phyloP scores from a whole-genome alignment of 139 green algal species.

The Coelastrella sp. region DNA sequence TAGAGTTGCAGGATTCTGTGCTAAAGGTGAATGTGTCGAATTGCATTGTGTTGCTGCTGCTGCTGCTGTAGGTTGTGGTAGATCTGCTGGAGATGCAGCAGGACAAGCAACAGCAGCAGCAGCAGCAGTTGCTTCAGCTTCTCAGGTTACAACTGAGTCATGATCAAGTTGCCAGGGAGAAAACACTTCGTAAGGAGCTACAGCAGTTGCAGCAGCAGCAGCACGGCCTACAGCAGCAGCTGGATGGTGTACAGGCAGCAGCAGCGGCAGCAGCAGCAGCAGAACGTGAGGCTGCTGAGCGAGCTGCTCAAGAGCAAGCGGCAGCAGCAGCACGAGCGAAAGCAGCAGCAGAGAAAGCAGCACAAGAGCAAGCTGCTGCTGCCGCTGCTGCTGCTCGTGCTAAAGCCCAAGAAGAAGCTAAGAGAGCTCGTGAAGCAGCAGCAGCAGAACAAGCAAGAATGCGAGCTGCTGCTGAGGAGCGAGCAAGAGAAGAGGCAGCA shows the following conservation, averaged over 20 bases:
- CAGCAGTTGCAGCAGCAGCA: neutral
- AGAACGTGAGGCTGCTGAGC: constrained; percentile 26
- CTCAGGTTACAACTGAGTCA: neutral
- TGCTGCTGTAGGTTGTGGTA: neutral
- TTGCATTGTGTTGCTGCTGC: neutral
- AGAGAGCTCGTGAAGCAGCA: neutral
- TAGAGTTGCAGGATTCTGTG: neutral
- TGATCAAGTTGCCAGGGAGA: neutral
- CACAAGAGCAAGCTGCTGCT: neutral
- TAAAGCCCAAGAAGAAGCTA: neutral
- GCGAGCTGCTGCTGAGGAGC: neutral
- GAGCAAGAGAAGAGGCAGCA: neutral
- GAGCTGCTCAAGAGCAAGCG: neutral
- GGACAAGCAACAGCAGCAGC: neutral
- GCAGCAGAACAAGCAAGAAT: neutral
- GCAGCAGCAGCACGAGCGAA: constrained; percentile 34
- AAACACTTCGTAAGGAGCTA: neutral
- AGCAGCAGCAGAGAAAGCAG: constrained; percentile 29
- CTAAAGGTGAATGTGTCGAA: neutral
- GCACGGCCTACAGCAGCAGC: neutral
- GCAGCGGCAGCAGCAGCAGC: constrained; percentile 14
- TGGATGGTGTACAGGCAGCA: neutral
- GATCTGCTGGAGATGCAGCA: neutral
- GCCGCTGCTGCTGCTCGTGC: neutral
- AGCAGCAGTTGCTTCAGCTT: neutral